These are phyloP conservation scores for Anthoceros angustus DNA, from an alignment of 225 moss, liverwort and hornwort genomes.

Conservation along the genomic window DNA sequence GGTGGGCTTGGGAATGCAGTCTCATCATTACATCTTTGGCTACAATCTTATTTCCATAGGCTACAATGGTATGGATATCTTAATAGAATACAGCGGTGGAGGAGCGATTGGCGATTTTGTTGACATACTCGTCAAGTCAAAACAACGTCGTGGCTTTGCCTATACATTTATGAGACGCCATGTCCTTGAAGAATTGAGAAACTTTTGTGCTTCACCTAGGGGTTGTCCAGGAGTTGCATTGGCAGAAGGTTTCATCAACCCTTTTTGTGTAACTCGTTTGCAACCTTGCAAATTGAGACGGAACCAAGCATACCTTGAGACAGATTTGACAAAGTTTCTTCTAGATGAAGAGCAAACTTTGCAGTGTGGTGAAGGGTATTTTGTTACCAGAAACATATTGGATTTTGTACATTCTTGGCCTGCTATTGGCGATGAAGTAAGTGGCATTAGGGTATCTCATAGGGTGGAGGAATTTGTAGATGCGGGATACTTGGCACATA, in stretches of 20 bases:
- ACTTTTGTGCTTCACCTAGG: constrained; percentile 6
- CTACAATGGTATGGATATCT: no score
- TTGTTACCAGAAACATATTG: neutral
- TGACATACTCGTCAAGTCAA: constrained; percentile 11
- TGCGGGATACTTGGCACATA: no score
- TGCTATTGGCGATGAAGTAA: neutral
- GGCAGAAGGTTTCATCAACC: neutral
- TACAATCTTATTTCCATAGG: no score
- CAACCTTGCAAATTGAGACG: constrained; percentile 1
- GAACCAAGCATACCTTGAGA: neutral
- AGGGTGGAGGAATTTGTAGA: neutral
- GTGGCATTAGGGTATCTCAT: no score
- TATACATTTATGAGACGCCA: neutral
- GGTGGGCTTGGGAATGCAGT: no score
- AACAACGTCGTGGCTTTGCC: neutral
- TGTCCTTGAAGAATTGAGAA: constrained; percentile 5
- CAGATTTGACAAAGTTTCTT: constrained; percentile 5
- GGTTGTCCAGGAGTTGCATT: constrained; percentile 11
- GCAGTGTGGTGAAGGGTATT: neutral
- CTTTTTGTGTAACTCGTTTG: neutral
- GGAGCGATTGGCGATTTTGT: neutral
- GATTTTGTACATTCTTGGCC: neutral
- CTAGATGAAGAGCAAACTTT: neutral
- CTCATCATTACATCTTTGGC: no score
- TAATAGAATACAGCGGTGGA: no score